These are phyloP conservation scores for Cicer bijugum DNA, from an alignment of 306 rosid genomes.

Conservation along the genomic window DNA sequence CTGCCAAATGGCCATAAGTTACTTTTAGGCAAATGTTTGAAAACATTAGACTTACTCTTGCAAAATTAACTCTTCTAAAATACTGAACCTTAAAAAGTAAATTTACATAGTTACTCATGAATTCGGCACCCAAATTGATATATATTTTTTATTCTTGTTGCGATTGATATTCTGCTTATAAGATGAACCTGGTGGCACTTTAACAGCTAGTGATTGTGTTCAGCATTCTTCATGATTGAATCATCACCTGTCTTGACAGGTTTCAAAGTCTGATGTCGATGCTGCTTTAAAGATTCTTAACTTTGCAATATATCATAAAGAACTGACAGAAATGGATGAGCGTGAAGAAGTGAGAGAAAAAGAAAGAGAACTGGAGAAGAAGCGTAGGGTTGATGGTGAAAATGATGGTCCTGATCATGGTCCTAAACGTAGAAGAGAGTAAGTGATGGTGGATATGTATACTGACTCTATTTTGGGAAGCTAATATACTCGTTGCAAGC, in stretches of 20 bases:
- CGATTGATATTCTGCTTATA: background rate
- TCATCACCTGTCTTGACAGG: conserved; percentile 55
- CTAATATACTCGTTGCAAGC: conserved; percentile 18
- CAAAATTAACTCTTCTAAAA: conserved; percentile 2
- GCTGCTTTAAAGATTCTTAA: conserved; percentile 83
- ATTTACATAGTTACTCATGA: background rate
- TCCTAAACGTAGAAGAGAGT: conserved; percentile 60
- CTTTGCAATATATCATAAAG: conserved; percentile 94
- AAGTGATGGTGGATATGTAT: conserved; percentile 39
- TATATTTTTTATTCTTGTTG: background rate
- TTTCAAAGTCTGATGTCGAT: conserved; percentile 85
- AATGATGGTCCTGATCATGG: conserved; percentile 54
- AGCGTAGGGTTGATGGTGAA: conserved; percentile 66
- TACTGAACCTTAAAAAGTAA: background rate
- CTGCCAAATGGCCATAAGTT: background rate
- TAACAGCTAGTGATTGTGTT: conserved; percentile 6
- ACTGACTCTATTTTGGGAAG: conserved; percentile 5
- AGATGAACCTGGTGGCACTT: background rate
- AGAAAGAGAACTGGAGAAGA: conserved; percentile 70
- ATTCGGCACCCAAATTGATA: conserved; percentile 11
- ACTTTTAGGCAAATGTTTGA: background rate
- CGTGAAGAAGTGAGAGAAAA: conserved; percentile 80
- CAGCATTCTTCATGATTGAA: conserved; percentile 34
- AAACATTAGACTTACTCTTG: conserved; percentile 1
- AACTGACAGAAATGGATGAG: conserved; percentile 92